A percentile compares a stretch with the other conserved stretches of the same genome.
phyloP scores from a whole-genome alignment of 148 eudicot species.

The Vaccinium myrtillus region DNA sequence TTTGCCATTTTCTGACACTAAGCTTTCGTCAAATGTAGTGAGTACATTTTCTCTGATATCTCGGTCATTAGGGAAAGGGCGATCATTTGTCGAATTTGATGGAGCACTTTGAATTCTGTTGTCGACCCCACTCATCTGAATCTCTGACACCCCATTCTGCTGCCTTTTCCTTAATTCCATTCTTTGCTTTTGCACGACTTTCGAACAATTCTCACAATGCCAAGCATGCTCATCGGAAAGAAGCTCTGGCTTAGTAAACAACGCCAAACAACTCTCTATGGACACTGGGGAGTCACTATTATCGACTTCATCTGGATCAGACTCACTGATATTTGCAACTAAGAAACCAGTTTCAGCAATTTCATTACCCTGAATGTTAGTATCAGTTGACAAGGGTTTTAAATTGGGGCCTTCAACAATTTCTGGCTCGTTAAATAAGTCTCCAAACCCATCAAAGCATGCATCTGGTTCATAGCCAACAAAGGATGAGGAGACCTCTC shows the following conservation, averaged over 20 bases:
- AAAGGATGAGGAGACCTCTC: background rate
- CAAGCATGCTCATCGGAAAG: constrained; percentile 43
- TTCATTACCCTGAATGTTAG: constrained; percentile 23
- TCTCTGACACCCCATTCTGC: constrained; percentile 17
- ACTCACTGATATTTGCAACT: constrained; percentile 55
- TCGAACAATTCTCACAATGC: constrained; percentile 94
- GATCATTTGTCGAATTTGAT: constrained; percentile 5
- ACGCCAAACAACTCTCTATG: constrained; percentile 74
- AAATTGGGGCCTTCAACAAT: constrained; percentile 32
- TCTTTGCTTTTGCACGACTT: constrained; percentile 43
- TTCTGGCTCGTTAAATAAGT: constrained; percentile 82
- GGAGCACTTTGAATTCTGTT: constrained; percentile 27
- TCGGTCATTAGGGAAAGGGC: constrained; percentile 13
- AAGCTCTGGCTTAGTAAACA: constrained; percentile 53
- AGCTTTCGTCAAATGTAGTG: constrained; percentile 22
- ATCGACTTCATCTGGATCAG: constrained; percentile 92
- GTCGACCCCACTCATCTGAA: constrained; percentile 17
- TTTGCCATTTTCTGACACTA: constrained; percentile 15
- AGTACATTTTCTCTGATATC: constrained; percentile 10
- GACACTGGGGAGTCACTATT: constrained; percentile 77
- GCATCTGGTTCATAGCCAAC: background rate
- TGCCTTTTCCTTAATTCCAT: constrained; percentile 36
- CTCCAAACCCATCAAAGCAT: constrained; percentile 68
- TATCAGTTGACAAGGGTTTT: constrained; percentile 6
- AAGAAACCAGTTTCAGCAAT: constrained; percentile 33